phyloP scores from a whole-genome alignment of 169 alveolate species.

The Plasmodium falciparum region DNA sequence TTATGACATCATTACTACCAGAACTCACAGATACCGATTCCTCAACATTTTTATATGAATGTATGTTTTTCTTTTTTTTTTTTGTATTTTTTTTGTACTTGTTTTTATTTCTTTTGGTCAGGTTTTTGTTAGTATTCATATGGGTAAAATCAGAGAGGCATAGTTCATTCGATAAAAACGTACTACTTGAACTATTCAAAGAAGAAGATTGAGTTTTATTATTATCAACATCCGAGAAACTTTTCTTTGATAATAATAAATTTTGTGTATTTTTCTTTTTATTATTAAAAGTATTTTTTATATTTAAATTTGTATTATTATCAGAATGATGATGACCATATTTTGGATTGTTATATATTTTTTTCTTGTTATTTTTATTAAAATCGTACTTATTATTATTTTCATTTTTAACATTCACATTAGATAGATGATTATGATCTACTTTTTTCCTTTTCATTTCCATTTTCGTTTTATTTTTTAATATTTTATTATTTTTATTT shows the following conservation, averaged over 20 bases:
- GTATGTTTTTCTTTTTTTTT: conserved; percentile 9
- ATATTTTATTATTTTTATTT: conserved; percentile 3
- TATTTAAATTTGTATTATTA: too few relatives aligned
- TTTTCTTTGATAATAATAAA: background rate
- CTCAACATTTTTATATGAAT: conserved; percentile 6
- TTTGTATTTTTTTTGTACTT: conserved; percentile 8
- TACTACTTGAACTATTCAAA: background rate
- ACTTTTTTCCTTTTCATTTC: background rate
- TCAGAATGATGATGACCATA: too few relatives aligned
- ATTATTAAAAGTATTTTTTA: too few relatives aligned
- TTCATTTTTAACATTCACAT: background rate
- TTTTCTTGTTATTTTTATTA: background rate
- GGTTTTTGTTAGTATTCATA: conserved; percentile 27
- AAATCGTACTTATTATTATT: background rate
- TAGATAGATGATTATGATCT: too few relatives aligned
- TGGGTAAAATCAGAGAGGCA: conserved; percentile 63
- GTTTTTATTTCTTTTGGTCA: background rate
- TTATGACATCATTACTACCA: background rate
- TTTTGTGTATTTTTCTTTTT: background rate
- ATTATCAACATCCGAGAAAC: background rate
- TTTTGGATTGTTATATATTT: background rate
- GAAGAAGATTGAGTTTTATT: background rate
- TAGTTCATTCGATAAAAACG: conserved; percentile 24
- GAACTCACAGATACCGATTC: background rate
- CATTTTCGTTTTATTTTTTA: background rate